Evolutionary conservation across 2,329 filamentous ascomycete species (phyloP).

Genomic region (Tolypocladium ophioglossoides): DNA sequence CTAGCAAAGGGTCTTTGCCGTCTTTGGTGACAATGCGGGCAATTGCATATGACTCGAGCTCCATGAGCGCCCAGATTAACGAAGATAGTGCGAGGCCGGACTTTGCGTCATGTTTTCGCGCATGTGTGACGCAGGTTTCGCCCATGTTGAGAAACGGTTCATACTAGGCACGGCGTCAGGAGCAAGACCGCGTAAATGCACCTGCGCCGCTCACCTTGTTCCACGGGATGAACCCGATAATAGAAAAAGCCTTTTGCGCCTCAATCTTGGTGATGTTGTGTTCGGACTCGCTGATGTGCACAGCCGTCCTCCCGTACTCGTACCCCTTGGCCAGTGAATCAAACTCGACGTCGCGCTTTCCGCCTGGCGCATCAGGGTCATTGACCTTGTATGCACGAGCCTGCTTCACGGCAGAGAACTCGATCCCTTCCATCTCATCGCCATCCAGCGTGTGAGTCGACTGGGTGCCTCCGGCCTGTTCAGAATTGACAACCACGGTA

Average conservation of each 20-base stretch:
- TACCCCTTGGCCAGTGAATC: slow-evolving; percentile 89
- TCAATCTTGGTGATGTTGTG: slow-evolving; percentile 82
- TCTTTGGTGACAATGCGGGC: slow-evolving; percentile 80
- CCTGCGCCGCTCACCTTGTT: slow-evolving; percentile 43
- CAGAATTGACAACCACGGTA: slow-evolving; percentile 54
- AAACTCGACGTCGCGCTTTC: slow-evolving; percentile 70
- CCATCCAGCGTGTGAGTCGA: slow-evolving; percentile 37
- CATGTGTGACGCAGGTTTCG: slow-evolving; percentile 65
- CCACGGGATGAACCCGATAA: slow-evolving; percentile 75
- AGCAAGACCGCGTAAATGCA: neutral
- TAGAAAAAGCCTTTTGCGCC: slow-evolving; percentile 62
- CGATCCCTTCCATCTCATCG: slow-evolving; percentile 38
- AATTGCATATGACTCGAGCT: slow-evolving; percentile 76
- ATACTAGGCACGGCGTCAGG: slow-evolving; percentile 39
- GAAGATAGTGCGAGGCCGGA: slow-evolving; percentile 80
- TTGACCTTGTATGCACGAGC: slow-evolving; percentile 73
- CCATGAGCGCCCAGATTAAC: slow-evolving; percentile 75
- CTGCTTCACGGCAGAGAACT: slow-evolving; percentile 62
- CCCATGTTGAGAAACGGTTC: slow-evolving; percentile 81
- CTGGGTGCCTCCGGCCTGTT: slow-evolving; percentile 35
- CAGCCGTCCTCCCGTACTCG: slow-evolving; percentile 83
- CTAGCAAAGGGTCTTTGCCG: slow-evolving; percentile 62
- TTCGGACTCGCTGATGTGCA: slow-evolving; percentile 80
- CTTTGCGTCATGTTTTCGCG: slow-evolving; percentile 68
- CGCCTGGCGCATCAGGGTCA: slow-evolving; percentile 62